A percentile compares a stretch with the other conserved stretches of the same genome.
These are phyloP conservation scores for Xylariaceae sp. DNA, from an alignment of 2,329 filamentous ascomycete species.

Conservation along the genomic window DNA sequence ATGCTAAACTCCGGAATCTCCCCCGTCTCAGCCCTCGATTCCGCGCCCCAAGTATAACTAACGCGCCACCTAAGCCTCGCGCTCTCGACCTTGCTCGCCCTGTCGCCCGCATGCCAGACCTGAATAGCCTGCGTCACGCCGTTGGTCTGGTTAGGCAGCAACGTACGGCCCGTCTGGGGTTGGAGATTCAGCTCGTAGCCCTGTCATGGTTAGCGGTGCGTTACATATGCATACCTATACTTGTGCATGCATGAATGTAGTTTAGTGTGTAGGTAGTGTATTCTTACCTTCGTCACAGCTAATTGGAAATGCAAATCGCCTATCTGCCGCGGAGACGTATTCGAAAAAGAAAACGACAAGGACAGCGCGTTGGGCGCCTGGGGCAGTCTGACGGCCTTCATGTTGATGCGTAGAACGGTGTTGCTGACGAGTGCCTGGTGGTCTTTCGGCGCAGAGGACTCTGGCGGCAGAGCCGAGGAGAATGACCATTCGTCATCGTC, in stretches of 20 bases:
- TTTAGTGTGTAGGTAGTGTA: constrained; percentile 8
- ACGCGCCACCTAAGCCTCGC: constrained; percentile 89
- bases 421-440: constrained; percentile 67
- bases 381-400: constrained; percentile 61
- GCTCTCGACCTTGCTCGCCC: constrained; percentile 63
- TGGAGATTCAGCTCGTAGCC: constrained; percentile 76
- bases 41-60: constrained; percentile 66
- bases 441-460: constrained; percentile 49
- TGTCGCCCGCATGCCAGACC: constrained; percentile 68
- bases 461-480: constrained; percentile 72
- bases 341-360: constrained; percentile 78
- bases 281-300: constrained; percentile 86
- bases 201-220: constrained; percentile 42
- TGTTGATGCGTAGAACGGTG: constrained; percentile 66
- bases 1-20: constrained; percentile 77
- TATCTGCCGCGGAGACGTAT: constrained; percentile 66
- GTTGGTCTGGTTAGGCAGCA: constrained; percentile 66
- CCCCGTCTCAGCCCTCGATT: constrained; percentile 73
- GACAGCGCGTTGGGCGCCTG: constrained; percentile 56
- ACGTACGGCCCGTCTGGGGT: constrained; percentile 75
- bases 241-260: not conserved
- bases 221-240: too few relatives aligned
- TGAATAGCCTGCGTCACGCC: constrained; percentile 80
- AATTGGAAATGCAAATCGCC: constrained; percentile 83
- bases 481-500: constrained; percentile 95